Evolutionary conservation across 805 yeast species (phyloP).

Genomic region (Candida germanica): DNA sequence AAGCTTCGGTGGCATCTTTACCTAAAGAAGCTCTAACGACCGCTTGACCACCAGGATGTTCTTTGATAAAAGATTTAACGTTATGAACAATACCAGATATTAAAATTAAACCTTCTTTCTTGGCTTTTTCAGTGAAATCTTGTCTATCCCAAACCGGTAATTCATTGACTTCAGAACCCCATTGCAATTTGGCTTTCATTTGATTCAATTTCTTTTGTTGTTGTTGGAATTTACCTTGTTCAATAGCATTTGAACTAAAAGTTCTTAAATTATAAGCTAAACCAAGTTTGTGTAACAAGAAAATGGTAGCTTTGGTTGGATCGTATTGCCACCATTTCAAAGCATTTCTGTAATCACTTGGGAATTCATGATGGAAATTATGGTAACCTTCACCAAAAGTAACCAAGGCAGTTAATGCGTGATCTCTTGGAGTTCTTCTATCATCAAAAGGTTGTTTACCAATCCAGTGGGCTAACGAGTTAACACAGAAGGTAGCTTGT

Average conservation of each 20-base stretch:
- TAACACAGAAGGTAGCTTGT: slow-evolving; percentile 84
- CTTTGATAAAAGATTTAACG: slow-evolving; percentile 61
- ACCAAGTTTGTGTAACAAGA: slow-evolving; percentile 58
- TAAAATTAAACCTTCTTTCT: slow-evolving; percentile 59
- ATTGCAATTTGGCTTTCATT: slow-evolving; percentile 57
- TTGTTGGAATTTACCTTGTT: slow-evolving; percentile 79
- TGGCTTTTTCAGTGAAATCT: slow-evolving; percentile 52
- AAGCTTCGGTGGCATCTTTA: slow-evolving; percentile 80
- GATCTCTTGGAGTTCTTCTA: slow-evolving; percentile 84
- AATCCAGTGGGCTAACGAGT: slow-evolving; percentile 83
- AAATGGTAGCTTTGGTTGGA: slow-evolving; percentile 71
- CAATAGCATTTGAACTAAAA: slow-evolving; percentile 76
- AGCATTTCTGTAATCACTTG: slow-evolving; percentile 85
- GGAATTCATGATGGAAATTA: slow-evolving; percentile 89
- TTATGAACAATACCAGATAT: slow-evolving; percentile 80
- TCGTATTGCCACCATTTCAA: slow-evolving; percentile 85
- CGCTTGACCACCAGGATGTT: slow-evolving; percentile 85
- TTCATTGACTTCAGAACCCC: slow-evolving; percentile 68
- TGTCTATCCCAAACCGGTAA: slow-evolving; percentile 74
- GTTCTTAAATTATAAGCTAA: slow-evolving; percentile 71
- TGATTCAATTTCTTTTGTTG: slow-evolving; percentile 75
- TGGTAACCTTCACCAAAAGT: slow-evolving; percentile 91
- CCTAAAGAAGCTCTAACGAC: slow-evolving; percentile 68
- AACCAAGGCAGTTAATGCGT: slow-evolving; percentile 72
- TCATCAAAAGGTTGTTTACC: slow-evolving; percentile 86